Evolutionary conservation across 805 yeast species (phyloP), one percentile per base, ranked within the genome.

Genomic region (Candida sphagnicola): DNA sequence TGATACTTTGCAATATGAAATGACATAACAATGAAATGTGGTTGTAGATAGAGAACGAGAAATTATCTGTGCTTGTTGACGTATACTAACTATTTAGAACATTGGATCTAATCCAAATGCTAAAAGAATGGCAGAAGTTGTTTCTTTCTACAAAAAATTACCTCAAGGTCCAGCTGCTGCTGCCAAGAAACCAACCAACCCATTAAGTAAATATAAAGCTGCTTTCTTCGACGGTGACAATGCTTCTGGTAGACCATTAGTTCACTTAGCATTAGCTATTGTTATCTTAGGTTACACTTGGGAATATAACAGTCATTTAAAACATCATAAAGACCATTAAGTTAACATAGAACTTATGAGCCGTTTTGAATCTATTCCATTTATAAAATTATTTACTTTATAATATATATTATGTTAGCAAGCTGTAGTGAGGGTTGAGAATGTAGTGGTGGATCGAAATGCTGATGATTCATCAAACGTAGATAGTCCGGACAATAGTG

Each of bases 31-130:
- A n/a, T n/a, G n/a, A n/a, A n/a, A n/a, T n/a, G n/a, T n/a, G n/a
- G n/a, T n/a, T n/a, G n/a, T n/a, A n/a, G n/a, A n/a, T n/a, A n/a
- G n/a, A n/a, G n/a, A n/a, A n/a, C n/a, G n/a, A n/a, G n/a, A n/a
- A n/a, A n/a, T n/a, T n/a, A n/a, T n/a, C n/a, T n/a, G n/a, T n/a
- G n/a, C n/a, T n/a, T n/a, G n/a, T n/a, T n/a, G n/a, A n/a, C n/a
- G n/a, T n/a, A n/a, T 50, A 46, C 48, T 45, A 45, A 66, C 72
- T 37, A 39, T 42, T 18, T 62, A 82, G 84, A 90, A 88, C 84
- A 75, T 93, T 52, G 95, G 96, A 44, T 78, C 95, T 45, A 88
- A 89, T 72, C 96, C 97, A 59, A 85, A 91, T 57, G 98, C 98
- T 55, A 87, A 88, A 78, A 87, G 95, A 74, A 87, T 93, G 83